Base-by-base conservation (phyloP, 2,329 filamentous ascomycete species). In the Penicillium olsonii region DNA sequence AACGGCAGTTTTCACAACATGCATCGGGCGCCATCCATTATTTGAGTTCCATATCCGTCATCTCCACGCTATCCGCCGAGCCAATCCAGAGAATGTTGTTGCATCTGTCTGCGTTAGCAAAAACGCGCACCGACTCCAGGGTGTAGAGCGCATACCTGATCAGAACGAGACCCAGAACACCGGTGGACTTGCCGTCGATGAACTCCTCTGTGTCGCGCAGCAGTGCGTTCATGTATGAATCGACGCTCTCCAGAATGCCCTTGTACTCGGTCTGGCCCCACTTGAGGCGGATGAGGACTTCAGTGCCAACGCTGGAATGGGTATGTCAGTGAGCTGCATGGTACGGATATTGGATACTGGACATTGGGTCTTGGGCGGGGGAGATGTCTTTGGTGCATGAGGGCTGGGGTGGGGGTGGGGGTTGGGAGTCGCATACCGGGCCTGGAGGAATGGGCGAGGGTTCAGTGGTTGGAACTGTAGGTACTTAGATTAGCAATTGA, bases 221-320 rank as follows among this genome's bases (percentile, higher is more conserved):
- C 76, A 97, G 91, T 57, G 99, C 85, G 78, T 99, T 99, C 92
- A 99, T 97, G 79, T 99, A 99, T 68, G 88, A 91, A 77, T 99
- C 94, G 68, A 95, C 89, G 64, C 88, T 92, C 68, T 96, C 88
- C 55, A 99, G 84, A 59, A 84, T 84, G 70, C 94, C 94, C 73
- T 92, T 95, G 83, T 99, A 99, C 74, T 99, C 94, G 52, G 90
- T 94, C 74, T 96, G 87, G 63, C 90, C 91, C 94, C 94, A 99
- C 82, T 99, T 99, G 58, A 99, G 83, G 64, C 92, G 90, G 57
- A 99, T 88, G 56, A 92, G 80, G 67, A 99, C 86, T 67, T 92
- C 84, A 72, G 95, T 88, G 78, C 95, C 88, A 75, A 99, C 88
- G 57, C 87, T 91, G 58, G 12, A 42, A 12, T 29, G 37, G 11